Evolutionary conservation across 345 rosid genomes (phyloP).

Genomic region (Eucalyptus tenuipes): DNA sequence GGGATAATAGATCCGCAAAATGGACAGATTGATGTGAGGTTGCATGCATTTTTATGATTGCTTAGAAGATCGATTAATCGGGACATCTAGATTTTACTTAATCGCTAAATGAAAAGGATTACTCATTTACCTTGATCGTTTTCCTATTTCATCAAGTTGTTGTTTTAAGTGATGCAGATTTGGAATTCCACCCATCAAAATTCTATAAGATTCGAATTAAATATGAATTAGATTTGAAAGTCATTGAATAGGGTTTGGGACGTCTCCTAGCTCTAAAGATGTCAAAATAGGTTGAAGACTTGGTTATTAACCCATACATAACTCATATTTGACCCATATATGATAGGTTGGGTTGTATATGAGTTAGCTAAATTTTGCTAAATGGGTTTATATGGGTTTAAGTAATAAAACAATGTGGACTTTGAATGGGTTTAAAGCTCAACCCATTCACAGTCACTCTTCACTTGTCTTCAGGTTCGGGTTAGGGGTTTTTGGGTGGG

Average conservation of each 20-base stretch:
- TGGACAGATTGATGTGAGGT: too few species aligned
- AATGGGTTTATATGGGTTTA: background rate
- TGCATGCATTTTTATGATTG: too few species aligned
- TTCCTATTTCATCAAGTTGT: background rate
- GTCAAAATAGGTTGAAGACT: background rate
- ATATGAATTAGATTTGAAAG: too few species aligned
- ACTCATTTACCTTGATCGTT: too few species aligned
- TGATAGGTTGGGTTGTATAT: background rate
- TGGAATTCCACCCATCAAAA: background rate
- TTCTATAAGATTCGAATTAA: background rate
- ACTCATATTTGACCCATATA: too few species aligned
- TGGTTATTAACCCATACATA: too few species aligned
- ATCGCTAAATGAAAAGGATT: background rate
- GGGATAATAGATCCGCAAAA: too few species aligned
- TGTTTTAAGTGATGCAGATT: background rate
- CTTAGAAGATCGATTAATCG: too few species aligned
- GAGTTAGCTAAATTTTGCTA: background rate
- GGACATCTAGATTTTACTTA: background rate
- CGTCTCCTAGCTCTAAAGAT: accelerated
- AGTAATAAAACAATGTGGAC: background rate
- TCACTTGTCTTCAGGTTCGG: background rate
- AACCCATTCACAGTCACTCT: background rate
- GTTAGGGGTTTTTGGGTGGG: background rate
- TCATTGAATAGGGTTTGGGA: background rate
- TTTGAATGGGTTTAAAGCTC: background rate